Evolutionary conservation across 371 early-diverging fungal genomes (phyloP).

Genomic region (Saksenaea oblongispora): DNA sequence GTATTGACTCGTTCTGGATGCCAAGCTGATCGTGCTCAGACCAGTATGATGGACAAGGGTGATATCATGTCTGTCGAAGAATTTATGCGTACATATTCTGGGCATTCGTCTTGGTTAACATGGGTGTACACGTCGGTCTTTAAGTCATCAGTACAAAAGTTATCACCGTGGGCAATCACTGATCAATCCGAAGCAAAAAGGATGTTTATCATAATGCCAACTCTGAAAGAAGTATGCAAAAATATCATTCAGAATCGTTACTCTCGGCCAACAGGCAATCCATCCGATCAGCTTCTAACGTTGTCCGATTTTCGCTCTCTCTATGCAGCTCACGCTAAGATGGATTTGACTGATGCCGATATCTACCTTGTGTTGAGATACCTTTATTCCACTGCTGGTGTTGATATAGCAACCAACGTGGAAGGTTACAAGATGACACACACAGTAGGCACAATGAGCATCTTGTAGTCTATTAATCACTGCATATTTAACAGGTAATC

Average conservation of each 20-base stretch:
- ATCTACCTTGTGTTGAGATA: constrained; percentile 33
- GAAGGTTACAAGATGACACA: constrained; percentile 35
- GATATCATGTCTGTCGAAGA: constrained; percentile 29
- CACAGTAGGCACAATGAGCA: constrained; percentile 5
- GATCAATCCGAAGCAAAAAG: constrained; percentile 2
- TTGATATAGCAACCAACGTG: constrained; percentile 30
- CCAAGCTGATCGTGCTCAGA: background rate
- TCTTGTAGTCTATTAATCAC: background rate
- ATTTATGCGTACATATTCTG: constrained; percentile 16
- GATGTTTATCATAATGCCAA: constrained; percentile 35
- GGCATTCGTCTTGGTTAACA: background rate
- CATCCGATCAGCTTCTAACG: constrained; percentile 28
- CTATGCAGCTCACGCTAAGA: constrained; percentile 17
- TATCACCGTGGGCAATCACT: background rate
- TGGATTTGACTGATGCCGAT: constrained; percentile 36
- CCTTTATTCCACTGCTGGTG: constrained; percentile 25
- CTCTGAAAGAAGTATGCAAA: constrained; percentile 27
- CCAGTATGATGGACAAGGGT: constrained; percentile 16
- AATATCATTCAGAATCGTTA: constrained; percentile 14
- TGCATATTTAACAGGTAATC: constrained; percentile 15
- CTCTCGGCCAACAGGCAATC: constrained; percentile 9
- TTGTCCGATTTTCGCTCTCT: constrained; percentile 31
- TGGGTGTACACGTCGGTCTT: background rate
- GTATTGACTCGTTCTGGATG: background rate
- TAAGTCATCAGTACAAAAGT: background rate